Evolutionary conservation across 2,329 filamentous ascomycete genomes (phyloP).

Genomic region (Ambrosiella xylebori): DNA sequence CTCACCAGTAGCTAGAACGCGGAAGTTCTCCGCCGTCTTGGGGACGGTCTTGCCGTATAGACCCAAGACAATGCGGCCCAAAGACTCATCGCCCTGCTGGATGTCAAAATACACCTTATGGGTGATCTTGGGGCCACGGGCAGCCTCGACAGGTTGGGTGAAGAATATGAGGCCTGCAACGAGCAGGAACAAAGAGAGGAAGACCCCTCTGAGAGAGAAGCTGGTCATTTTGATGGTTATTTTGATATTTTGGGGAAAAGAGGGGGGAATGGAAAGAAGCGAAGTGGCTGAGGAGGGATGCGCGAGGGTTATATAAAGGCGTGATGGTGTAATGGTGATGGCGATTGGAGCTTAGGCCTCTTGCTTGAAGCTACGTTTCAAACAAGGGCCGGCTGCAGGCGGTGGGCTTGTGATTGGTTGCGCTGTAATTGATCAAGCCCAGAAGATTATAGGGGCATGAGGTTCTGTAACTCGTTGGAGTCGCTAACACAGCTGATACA

Average conservation of each 20-base stretch:
- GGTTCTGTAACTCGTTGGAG: background rate
- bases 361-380: slow-evolving; percentile 12
- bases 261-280: slow-evolving; percentile 7
- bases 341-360: slow-evolving; percentile 5
- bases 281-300: background rate
- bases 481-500: background rate
- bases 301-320: background rate
- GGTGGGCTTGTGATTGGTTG: background rate
- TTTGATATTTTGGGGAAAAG: slow-evolving; percentile 19
- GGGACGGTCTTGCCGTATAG: slow-evolving; percentile 79
- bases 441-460: background rate
- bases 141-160: slow-evolving; percentile 53
- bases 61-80: slow-evolving; percentile 64
- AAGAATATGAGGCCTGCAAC: slow-evolving; percentile 60
- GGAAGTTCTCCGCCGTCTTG: slow-evolving; percentile 58
- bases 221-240: slow-evolving; percentile 31
- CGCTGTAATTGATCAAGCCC: background rate
- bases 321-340: background rate
- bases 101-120: slow-evolving; percentile 89
- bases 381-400: background rate
- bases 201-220: slow-evolving; percentile 51
- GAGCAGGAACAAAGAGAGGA: slow-evolving; percentile 59
- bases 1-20: slow-evolving; percentile 67
- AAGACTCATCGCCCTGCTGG: slow-evolving; percentile 51
- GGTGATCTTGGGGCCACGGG: slow-evolving; percentile 87